A percentile compares a stretch with the other conserved stretches of the same genome.
phyloP scores from a whole-genome alignment of 768 basidiomycete genomes.

The Suillus plorans region DNA sequence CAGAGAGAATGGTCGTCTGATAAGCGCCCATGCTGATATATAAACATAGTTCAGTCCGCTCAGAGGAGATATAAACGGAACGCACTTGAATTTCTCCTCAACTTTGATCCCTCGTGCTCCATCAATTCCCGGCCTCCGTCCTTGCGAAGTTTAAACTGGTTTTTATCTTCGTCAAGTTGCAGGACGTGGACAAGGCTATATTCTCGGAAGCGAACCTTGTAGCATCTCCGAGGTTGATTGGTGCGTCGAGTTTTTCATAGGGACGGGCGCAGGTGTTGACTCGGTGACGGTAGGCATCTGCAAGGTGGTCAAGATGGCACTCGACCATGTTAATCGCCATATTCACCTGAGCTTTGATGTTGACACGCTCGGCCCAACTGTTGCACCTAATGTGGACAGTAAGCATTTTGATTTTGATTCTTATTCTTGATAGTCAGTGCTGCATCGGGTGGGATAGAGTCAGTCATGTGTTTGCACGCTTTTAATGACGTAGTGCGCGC shows the following conservation, averaged over 20 bases:
- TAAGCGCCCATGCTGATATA: slow-evolving; percentile 97
- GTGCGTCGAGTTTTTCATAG: slow-evolving; percentile 46
- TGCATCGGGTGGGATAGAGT: background rate
- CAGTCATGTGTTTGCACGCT: background rate
- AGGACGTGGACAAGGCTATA: slow-evolving; percentile 86
- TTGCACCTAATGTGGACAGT: slow-evolving; percentile 72
- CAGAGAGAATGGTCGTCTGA: slow-evolving; percentile 82
- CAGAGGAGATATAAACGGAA: slow-evolving; percentile 86
- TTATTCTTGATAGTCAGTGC: background rate
- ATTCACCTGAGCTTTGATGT: slow-evolving; percentile 97
- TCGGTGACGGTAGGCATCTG: slow-evolving; percentile 66
- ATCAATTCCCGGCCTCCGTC: slow-evolving; percentile 9
- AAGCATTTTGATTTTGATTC: slow-evolving; percentile 18
- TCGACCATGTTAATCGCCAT: slow-evolving; percentile 88
- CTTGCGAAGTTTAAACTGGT: slow-evolving; percentile 46
- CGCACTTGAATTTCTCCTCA: slow-evolving; percentile 94
- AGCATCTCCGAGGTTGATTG: slow-evolving; percentile 84
- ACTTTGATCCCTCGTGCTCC: slow-evolving; percentile 36
- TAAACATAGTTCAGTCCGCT: slow-evolving; percentile 85
- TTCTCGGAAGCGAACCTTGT: slow-evolving; percentile 66
- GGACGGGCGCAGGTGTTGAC: slow-evolving; percentile 47
- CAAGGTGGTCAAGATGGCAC: slow-evolving; percentile 91
- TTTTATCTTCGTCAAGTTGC: slow-evolving; percentile 92
- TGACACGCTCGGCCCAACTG: slow-evolving; percentile 84
- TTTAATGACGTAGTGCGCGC: background rate